Evolutionary conservation across 805 yeast genomes (phyloP).

Genomic region (Priceomyces medius): DNA sequence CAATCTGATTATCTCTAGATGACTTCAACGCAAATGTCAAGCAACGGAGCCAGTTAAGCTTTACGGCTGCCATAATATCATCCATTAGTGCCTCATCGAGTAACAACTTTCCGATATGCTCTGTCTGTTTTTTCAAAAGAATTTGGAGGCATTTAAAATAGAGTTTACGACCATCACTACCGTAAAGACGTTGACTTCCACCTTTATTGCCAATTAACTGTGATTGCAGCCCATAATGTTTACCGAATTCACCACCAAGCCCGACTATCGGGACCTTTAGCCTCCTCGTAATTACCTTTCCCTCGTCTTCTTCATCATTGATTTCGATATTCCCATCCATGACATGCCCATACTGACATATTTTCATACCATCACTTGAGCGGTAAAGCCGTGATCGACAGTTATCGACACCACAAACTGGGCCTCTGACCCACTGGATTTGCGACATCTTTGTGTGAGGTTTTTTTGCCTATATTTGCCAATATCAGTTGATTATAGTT

Average conservation of each 20-base stretch:
- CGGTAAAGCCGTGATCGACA: conserved; percentile 80
- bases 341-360: conserved; percentile 91
- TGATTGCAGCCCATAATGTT: conserved; percentile 4
- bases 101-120: conserved; percentile 10
- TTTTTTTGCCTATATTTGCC: no score
- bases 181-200: conserved; percentile 35
- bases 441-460: conserved; percentile 13
- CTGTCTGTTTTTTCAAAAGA: conserved; percentile 49
- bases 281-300: conserved; percentile 49
- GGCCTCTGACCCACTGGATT: conserved; percentile 60
- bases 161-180: conserved; percentile 45
- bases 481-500: not conserved
- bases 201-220: conserved; percentile 21
- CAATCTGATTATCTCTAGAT: conserved; percentile 3
- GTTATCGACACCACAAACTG: conserved; percentile 85
- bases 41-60: conserved; percentile 32
- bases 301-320: conserved; percentile 78
- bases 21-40: conserved; percentile 12
- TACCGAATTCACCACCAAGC: conserved; percentile 25
- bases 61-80: conserved; percentile 23
- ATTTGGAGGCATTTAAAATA: conserved; percentile 50
- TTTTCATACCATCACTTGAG: conserved; percentile 68
- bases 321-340: conserved; percentile 75
- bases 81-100: conserved; percentile 14
- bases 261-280: conserved; percentile 46